Evolutionary conservation across 306 rosid genomes (phyloP).

Genomic region (Sophora flavescens): DNA sequence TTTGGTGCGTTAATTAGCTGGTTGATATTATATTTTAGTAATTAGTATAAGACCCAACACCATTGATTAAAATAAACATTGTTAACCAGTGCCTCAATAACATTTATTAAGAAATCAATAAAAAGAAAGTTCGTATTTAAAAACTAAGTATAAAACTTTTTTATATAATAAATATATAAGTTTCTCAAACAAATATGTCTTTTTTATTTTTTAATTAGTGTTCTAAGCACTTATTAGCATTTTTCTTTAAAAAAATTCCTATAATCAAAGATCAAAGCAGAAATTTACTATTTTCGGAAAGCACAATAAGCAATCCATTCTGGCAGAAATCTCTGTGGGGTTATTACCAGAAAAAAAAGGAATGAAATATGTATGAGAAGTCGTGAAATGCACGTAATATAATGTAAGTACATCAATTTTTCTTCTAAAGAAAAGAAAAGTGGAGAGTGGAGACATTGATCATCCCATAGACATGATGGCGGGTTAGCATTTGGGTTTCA

Average conservation of each 20-base stretch:
- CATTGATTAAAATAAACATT: background rate
- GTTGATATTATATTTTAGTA: background rate
- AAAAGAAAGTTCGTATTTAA: too few relatives aligned
- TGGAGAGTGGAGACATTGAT: background rate
- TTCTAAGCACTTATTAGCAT: too few relatives aligned
- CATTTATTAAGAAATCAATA: too few relatives aligned
- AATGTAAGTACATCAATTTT: background rate
- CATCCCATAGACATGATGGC: conserved; percentile 10
- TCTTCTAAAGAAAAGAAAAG: background rate
- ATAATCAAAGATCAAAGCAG: background rate
- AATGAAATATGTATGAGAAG: background rate
- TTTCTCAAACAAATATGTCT: too few relatives aligned
- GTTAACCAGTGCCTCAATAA: too few relatives aligned
- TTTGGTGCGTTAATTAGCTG: too few relatives aligned
- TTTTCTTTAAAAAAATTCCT: background rate
- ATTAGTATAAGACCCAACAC: background rate
- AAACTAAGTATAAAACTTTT: too few relatives aligned
- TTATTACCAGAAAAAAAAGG: too few relatives aligned
- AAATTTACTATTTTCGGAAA: background rate
- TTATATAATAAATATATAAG: too few relatives aligned
- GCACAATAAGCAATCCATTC: conserved; percentile 2
- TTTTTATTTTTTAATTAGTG: too few relatives aligned
- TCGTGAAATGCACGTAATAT: conserved; percentile 10
- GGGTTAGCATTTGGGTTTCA: background rate
- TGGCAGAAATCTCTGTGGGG: background rate